These are phyloP conservation scores for Eurotiales sp. DNA, from an alignment of 2,329 filamentous ascomycete species.

Conservation along the genomic window DNA sequence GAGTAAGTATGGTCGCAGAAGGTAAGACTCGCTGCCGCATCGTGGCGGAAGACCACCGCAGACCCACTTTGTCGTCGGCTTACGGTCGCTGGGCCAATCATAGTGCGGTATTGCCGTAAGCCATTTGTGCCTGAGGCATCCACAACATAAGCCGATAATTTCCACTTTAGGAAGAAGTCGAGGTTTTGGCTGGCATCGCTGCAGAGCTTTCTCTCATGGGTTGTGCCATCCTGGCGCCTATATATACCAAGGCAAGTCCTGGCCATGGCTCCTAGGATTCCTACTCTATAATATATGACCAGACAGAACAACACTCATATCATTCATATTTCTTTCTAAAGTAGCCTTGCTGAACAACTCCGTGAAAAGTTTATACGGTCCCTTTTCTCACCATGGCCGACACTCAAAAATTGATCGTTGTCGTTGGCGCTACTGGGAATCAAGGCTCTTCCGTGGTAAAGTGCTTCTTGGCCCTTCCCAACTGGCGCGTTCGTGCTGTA, in stretches of 20 bases:
- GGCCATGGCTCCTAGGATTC: neutral
- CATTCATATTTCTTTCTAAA: no score
- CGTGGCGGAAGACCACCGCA: no score
- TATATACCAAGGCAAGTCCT: neutral
- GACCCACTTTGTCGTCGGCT: neutral
- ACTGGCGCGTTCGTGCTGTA: constrained; percentile 31
- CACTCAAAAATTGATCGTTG: constrained; percentile 27
- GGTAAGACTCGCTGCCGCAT: no score
- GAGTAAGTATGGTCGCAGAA: no score
- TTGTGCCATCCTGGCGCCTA: neutral
- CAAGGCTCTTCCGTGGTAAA: constrained; percentile 28
- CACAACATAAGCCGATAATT: neutral
- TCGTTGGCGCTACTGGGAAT: constrained; percentile 36
- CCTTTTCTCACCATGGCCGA: neutral
- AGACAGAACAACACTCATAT: no score
- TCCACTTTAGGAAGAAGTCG: no score
- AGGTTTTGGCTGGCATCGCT: no score
- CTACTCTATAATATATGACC: no score
- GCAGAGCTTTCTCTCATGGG: neutral
- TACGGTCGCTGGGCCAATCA: neutral
- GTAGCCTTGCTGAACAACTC: no score
- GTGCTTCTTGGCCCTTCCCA: constrained; percentile 4
- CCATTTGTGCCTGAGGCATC: neutral
- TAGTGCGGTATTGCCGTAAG: neutral
- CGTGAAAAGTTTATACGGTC: no score